Conservation (phyloP, 2,329 filamentous ascomycete species). For the Lasiodiplodia sp. region DNA sequence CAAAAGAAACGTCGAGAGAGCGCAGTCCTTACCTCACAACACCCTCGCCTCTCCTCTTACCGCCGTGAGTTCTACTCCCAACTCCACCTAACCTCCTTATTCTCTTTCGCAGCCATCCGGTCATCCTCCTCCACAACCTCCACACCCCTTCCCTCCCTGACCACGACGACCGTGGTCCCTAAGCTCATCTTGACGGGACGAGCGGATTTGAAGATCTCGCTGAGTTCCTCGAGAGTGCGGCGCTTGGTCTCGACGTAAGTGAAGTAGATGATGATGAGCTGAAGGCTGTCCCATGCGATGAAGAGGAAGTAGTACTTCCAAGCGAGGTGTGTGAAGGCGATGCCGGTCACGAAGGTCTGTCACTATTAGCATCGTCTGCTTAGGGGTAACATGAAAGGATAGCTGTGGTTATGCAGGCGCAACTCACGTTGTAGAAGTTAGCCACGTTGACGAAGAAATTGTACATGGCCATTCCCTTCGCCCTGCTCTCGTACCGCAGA, state of each 20-base stretch:
- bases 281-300: constrained; percentile 52
- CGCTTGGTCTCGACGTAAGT: constrained; percentile 49
- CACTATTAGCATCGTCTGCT: too few relatives aligned
- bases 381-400: too few relatives aligned
- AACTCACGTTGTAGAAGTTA: constrained; percentile 49
- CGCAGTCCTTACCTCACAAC: neutral
- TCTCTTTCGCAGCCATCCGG: neutral
- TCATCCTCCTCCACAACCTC: constrained; percentile 1
- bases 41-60: neutral
- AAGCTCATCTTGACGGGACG: constrained; percentile 50
- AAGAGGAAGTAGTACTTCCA: constrained; percentile 53
- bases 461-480: constrained; percentile 59
- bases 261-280: constrained; percentile 48
- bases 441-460: constrained; percentile 56
- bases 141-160: constrained; percentile 15
- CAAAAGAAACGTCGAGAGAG: neutral
- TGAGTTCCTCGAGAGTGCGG: constrained; percentile 55
- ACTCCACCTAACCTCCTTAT: constrained; percentile 15
- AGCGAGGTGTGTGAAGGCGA: constrained; percentile 46
- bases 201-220: constrained; percentile 50
- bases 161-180: constrained; percentile 35
- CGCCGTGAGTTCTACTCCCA: neutral
- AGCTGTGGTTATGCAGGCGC: too few relatives aligned
- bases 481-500: constrained; percentile 55
- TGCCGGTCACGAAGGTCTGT: constrained; percentile 52